A percentile compares a stretch with the other conserved stretches of the same genome.
These are phyloP conservation scores for Sarocladium brachiariae DNA, from an alignment of 2,329 filamentous ascomycete species.

Conservation along the genomic window DNA sequence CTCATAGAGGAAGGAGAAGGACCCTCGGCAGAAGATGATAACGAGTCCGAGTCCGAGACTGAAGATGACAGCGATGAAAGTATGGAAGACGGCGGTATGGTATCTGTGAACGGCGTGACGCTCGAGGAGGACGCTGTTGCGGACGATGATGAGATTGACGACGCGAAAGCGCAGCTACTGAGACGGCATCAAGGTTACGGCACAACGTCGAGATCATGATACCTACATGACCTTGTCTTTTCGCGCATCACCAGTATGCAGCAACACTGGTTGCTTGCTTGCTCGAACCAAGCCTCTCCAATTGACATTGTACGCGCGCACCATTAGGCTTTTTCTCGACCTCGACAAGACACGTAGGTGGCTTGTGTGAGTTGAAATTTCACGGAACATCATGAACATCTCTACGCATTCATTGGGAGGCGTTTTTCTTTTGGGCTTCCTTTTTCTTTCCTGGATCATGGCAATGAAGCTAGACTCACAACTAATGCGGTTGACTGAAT, in stretches of 20 bases:
- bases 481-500: no score
- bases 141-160: conserved; percentile 19
- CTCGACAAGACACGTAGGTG: no score
- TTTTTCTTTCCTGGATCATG: not conserved
- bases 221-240: no score
- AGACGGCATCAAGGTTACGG: not conserved
- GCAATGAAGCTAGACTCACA: no score
- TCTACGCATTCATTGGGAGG: not conserved
- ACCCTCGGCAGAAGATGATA: conserved; percentile 33
- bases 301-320: no score
- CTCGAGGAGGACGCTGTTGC: conserved; percentile 14
- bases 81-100: conserved; percentile 15
- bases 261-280: no score
- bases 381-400: not conserved
- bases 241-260: no score
- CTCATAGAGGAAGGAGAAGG: conserved; percentile 71
- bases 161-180: not conserved
- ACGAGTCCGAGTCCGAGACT: conserved; percentile 23
- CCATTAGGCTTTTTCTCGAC: no score
- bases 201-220: not conserved
- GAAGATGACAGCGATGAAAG: conserved; percentile 17
- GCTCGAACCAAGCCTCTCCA: no score
- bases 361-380: no score
- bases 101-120: conserved; percentile 11
- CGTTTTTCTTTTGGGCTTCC: not conserved